phyloP scores from a whole-genome alignment of 192 early-diverging fungal species.

The Coemansia sp. region DNA sequence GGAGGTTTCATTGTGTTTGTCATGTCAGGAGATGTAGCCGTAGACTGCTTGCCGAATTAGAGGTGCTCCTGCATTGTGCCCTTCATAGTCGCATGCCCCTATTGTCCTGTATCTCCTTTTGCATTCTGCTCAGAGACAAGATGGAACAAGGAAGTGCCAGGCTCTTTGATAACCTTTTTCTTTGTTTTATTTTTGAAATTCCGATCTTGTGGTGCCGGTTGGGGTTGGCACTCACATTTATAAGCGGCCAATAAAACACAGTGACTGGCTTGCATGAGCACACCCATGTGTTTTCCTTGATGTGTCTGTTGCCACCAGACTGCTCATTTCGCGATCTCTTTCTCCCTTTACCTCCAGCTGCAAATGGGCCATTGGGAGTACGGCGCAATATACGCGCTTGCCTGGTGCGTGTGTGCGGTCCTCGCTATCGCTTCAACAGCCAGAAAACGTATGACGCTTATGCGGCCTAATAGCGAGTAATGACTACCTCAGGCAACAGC shows the following conservation, averaged over 20 bases:
- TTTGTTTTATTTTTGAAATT: background rate
- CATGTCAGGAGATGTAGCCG: constrained; percentile 14
- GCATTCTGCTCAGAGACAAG: background rate
- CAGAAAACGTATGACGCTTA: background rate
- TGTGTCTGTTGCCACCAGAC: background rate
- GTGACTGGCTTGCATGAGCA: background rate
- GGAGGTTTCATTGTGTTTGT: background rate
- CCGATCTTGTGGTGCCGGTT: constrained; percentile 1
- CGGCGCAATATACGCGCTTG: background rate
- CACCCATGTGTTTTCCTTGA: background rate
- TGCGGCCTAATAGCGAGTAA: background rate
- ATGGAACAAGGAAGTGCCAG: background rate
- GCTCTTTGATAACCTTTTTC: background rate
- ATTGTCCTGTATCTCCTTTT: background rate
- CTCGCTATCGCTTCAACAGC: background rate
- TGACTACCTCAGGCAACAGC: background rate
- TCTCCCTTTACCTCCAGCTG: background rate
- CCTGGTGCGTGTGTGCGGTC: too few relatives aligned
- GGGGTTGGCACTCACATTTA: background rate
- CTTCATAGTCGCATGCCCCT: constrained; percentile 9
- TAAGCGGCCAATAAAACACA: background rate
- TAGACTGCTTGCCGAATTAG: background rate
- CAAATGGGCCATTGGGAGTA: background rate
- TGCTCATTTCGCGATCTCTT: background rate
- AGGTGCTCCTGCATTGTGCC: constrained; percentile 8